Evolutionary conservation across 2,329 filamentous ascomycete species (phyloP), one percentile per base, ranked within the genome.

Genomic region (Parascedosporium putredinis): DNA sequence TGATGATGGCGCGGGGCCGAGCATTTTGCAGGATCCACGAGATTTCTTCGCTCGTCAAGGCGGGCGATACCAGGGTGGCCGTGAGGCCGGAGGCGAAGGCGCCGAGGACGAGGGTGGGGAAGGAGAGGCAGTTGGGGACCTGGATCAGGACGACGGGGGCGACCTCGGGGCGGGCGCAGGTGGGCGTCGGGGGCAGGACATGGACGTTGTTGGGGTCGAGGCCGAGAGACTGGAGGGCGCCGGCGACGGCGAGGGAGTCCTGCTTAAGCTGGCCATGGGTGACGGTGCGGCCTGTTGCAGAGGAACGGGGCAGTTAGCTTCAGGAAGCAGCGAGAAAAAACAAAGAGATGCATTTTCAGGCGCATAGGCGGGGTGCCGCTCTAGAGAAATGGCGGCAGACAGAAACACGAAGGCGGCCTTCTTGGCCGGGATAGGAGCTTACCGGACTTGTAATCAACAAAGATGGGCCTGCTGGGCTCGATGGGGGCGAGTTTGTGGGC

Each of bases 91-190:
- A 59, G 6, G 68, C 68, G 23, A 69, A 56, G n/a, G 59, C 55
- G 42, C 67, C 68, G 43, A 69, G 57, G 2, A 67, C 25, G 6
- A 64, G 48, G 1, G 67, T 60, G 0, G 62, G 59, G 29, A 69
- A 69, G n/a, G 63, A 59, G 2, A 70, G 57, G 47, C 62, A 67
- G 55, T 71, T 71, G 34, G 68, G 67, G 8, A 70, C 59, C 51
- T 70, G 68, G 52, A 71, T 58, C 24, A 70, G 60, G 22, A 71
- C 67, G 12, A 70, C 59, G 2, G 68, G 67, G 0, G 67, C 64
- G 46, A 70, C 57, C 51, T 70, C 62, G 3, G 68, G 66, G 0
- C 58, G 53, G 3, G 59, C 51, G 45, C 68, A 70, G 10, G 66
- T 63, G 7, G 67, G 56, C 2, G 68, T 70, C 1, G 64, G 61